Evolutionary conservation across 495 filamentous ascomycete genomes (phyloP).

Genomic region (Daldinia bambusicola): DNA sequence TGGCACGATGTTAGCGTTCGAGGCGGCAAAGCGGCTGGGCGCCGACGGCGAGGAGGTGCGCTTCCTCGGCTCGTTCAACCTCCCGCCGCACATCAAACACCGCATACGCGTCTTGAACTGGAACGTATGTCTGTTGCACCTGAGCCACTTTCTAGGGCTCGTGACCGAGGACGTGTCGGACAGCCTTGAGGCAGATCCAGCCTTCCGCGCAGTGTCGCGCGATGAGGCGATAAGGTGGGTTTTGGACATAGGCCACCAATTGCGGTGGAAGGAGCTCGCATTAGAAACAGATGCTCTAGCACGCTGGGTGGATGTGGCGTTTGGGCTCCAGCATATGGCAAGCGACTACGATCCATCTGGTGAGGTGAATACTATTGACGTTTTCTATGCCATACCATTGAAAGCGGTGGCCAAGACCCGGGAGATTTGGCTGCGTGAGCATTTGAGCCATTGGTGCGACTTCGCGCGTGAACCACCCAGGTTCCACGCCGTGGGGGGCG

Average conservation of each 20-base stretch:
- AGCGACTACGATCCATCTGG: slow-evolving; percentile 63
- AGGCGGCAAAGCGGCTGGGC: slow-evolving; percentile 61
- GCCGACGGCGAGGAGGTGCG: slow-evolving; percentile 48
- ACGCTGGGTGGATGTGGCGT: slow-evolving; percentile 58
- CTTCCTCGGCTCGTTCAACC: slow-evolving; percentile 55
- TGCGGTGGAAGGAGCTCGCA: slow-evolving; percentile 54
- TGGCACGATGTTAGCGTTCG: slow-evolving; percentile 66
- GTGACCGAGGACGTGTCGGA: slow-evolving; percentile 35
- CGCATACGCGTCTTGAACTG: slow-evolving; percentile 63
- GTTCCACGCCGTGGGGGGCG: slow-evolving; percentile 52
- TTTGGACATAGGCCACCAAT: slow-evolving; percentile 2
- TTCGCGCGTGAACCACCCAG: slow-evolving; percentile 47
- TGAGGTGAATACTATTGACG: slow-evolving; percentile 56
- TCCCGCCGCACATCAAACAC: slow-evolving; percentile 64
- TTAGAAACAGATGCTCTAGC: slow-evolving; percentile 43
- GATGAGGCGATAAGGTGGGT: slow-evolving; percentile 27
- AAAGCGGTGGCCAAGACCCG: slow-evolving; percentile 51
- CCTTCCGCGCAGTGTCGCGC: slow-evolving; percentile 34
- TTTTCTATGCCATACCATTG: slow-evolving; percentile 61
- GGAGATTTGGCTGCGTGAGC: slow-evolving; percentile 56
- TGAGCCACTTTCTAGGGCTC: slow-evolving; percentile 61
- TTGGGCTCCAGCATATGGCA: slow-evolving; percentile 56
- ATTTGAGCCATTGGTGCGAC: slow-evolving; percentile 57
- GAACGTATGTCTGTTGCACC: slow-evolving; percentile 57
- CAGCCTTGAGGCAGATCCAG: background rate